Base-by-base conservation (phyloP, 208 protist species). In the Lotmaria passim region DNA sequence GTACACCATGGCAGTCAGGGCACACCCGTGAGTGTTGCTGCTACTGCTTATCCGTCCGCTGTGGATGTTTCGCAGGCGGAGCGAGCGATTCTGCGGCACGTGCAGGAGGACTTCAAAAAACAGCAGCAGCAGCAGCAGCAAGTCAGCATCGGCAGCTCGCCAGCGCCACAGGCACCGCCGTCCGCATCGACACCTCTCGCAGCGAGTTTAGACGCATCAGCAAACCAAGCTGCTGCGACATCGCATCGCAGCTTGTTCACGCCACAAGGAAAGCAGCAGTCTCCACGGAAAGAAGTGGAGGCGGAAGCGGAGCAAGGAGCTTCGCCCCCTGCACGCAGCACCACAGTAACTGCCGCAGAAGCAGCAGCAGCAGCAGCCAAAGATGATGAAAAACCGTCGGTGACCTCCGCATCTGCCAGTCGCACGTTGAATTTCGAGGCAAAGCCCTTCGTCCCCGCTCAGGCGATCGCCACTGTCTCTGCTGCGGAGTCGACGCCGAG, bases 31-130 rank as follows among this genome's bases (percentile, higher is more conserved):
- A 31, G 34, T 39, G 48, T 30, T 24, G 17, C 17, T 3, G 10
- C 28, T 17, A 0, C 30, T 30, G 33, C 15, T 2, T 26, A 19
- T 0, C 3, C 74, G 15, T 55, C 79, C 12, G 66, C 69, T 34
- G 86, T 91, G 14, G 82, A 79, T 15, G 78, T 91, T 30, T 84
- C 75, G n/a, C 69, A 82, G 36, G 74, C 74, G 4, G 82, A 91
- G 50, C 77, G 86, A 7, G 73, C 79, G 23, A 58, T 80, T 10
- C 66, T 91, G 59, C 80, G 79, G 11, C 78, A 73, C 26, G 57
- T 91, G 14, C 82, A 85, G 65, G 50, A 82, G 56, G 73, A 72
- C 46, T 88, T 88, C 53, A 74, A 79, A 31, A 55, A 74, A 34
- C 73, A 69, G 52, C 26, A 59, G 52, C 58, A 72, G 62, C 53